Evolutionary conservation across 306 rosid species (phyloP).

Genomic region (Mimosa bimucronata): DNA sequence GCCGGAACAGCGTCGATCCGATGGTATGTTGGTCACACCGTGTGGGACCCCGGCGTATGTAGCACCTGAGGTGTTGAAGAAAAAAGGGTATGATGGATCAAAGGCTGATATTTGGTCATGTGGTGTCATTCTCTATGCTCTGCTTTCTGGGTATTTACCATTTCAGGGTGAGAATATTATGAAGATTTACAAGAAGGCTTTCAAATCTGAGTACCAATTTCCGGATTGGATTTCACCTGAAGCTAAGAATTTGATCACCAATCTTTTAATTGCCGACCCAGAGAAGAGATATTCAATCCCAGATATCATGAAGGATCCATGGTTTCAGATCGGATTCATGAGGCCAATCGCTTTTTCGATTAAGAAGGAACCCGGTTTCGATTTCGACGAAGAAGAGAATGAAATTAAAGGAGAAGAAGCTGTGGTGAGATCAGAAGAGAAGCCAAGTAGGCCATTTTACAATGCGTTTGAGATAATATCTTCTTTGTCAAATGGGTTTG

Average conservation of each 20-base stretch:
- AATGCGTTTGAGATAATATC: constrained; percentile 87
- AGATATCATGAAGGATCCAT: constrained; percentile 57
- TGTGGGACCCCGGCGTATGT: constrained; percentile 91
- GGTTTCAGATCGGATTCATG: constrained; percentile 66
- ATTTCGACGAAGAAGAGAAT: constrained; percentile 17
- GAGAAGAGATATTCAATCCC: constrained; percentile 57
- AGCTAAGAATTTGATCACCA: constrained; percentile 55
- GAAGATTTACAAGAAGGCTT: constrained; percentile 64
- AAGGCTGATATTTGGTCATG: constrained; percentile 89
- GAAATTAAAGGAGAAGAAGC: constrained; percentile 2
- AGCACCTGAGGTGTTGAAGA: constrained; percentile 82
- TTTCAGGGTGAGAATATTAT: constrained; percentile 71
- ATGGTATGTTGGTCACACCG: constrained; percentile 77
- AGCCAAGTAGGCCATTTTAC: constrained; percentile 64
- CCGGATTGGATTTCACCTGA: constrained; percentile 69
- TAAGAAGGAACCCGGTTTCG: constrained; percentile 26
- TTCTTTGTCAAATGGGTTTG: constrained; percentile 72
- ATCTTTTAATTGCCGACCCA: constrained; percentile 67
- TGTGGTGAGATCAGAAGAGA: background rate
- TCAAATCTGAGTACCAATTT: constrained; percentile 59
- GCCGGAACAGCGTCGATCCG: constrained; percentile 68
- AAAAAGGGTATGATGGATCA: constrained; percentile 78
- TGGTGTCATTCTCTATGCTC: constrained; percentile 69
- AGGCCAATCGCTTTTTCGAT: constrained; percentile 51
- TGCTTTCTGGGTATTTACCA: constrained; percentile 70